Percentiles rank a stretch among this genome's conserved stretches.
Conservation (phyloP, 73 alveolate genomes). For the Paramecium tetraurelia region DNA sequence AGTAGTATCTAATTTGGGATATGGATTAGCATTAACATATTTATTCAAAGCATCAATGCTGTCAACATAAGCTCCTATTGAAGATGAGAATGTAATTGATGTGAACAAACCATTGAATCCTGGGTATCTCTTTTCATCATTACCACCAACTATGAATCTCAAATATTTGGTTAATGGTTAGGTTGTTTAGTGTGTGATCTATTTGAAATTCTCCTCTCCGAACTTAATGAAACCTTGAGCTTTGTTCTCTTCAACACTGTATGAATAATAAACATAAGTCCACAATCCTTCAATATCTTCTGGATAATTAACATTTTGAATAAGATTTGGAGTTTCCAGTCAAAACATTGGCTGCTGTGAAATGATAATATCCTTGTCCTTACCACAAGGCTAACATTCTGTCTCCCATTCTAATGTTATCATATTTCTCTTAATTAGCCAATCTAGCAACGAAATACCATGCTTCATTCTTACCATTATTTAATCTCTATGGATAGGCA, state of each 20-base stretch:
- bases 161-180: constrained; percentile 1
- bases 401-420: constrained; percentile 40
- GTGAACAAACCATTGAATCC: constrained; percentile 47
- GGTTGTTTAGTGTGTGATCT: not conserved
- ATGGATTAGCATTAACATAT: not conserved
- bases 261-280: constrained; percentile 35
- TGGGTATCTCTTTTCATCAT: constrained; percentile 28
- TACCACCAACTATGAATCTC: constrained; percentile 35
- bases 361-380: constrained; percentile 55
- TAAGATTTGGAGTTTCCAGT: constrained; percentile 32
- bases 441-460: constrained; percentile 13
- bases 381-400: constrained; percentile 40
- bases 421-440: not conserved
- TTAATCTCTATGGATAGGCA: not conserved
- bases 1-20: not conserved
- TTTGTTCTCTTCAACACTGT: not conserved
- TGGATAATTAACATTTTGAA: constrained; percentile 35
- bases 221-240: constrained; percentile 19
- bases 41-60: not conserved
- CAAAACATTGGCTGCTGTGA: not conserved
- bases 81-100: not conserved
- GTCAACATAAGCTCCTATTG: not conserved
- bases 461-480: constrained; percentile 9
- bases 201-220: not conserved
- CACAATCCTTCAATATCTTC: constrained; percentile 51